phyloP scores from a whole-genome alignment of 2,329 filamentous ascomycete species.

The Neopestalotiopsis rosae region DNA sequence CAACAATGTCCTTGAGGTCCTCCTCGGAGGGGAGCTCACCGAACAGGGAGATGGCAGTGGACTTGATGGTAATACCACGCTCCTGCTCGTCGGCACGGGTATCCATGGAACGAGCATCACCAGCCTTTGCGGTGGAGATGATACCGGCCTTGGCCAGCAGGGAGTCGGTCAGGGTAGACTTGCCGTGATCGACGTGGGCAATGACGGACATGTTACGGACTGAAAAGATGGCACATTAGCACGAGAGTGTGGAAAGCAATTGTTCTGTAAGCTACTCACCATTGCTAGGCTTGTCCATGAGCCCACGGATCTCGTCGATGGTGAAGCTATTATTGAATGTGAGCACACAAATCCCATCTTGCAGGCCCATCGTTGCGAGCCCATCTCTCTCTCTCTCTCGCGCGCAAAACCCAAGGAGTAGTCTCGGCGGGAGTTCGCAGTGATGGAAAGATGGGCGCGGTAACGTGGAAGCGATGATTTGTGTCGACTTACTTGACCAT shows the following conservation, averaged over 20 bases:
- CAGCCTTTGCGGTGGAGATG: slow-evolving; percentile 95
- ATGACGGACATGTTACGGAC: slow-evolving; percentile 99
- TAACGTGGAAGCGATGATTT: neutral
- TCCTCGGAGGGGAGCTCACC: slow-evolving; percentile 80
- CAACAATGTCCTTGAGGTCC: slow-evolving; percentile 92
- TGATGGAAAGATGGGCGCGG: slow-evolving; percentile 28
- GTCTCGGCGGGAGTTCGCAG: neutral
- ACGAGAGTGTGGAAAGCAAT: slow-evolving; percentile 39
- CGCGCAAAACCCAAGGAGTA: neutral
- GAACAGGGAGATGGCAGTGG: slow-evolving; percentile 98
- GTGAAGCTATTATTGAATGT: slow-evolving; percentile 81
- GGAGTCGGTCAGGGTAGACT: slow-evolving; percentile 99
- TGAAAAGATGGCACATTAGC: slow-evolving; percentile 70
- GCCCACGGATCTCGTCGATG: slow-evolving; percentile 84
- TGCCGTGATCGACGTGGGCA: slow-evolving; percentile 99
- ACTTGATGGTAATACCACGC: slow-evolving; percentile 99
- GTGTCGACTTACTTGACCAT: slow-evolving; percentile 94
- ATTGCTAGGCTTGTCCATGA: slow-evolving; percentile 56
- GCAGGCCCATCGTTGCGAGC: neutral
- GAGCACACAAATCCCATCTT: slow-evolving; percentile 43
- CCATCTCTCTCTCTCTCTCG: neutral
- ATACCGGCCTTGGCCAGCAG: slow-evolving; percentile 99
- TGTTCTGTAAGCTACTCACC: neutral
- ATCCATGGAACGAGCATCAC: slow-evolving; percentile 94
- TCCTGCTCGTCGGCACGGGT: slow-evolving; percentile 98